Percentiles rank a stretch among this genome's conserved stretches.
Evolutionary conservation across 768 basidiomycete genomes (phyloP).

Genomic region (Termitomyces sp.): DNA sequence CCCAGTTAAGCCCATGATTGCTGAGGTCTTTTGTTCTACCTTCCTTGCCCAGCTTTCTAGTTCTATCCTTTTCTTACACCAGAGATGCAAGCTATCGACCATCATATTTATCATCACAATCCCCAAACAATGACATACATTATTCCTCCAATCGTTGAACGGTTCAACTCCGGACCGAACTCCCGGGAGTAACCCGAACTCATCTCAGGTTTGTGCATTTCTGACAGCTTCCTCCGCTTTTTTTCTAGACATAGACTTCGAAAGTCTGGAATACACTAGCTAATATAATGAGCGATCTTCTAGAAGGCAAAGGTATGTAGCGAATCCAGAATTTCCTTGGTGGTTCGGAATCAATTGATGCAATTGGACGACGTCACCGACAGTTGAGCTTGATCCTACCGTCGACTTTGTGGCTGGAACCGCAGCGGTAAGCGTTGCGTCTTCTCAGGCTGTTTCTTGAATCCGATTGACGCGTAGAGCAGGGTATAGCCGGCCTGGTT

Average conservation of each 20-base stretch:
- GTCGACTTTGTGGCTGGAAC: slow-evolving; percentile 82
- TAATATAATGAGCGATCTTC: background rate
- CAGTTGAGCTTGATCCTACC: slow-evolving; percentile 47
- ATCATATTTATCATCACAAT: too few relatives aligned
- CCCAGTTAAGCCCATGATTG: background rate
- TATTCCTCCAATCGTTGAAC: too few relatives aligned
- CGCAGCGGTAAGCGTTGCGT: slow-evolving; percentile 34
- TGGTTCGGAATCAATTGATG: background rate
- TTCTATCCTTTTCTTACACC: too few relatives aligned
- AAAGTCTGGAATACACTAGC: background rate
- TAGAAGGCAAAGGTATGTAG: slow-evolving; percentile 4
- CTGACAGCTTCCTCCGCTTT: background rate
- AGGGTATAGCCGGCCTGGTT: slow-evolving; percentile 64
- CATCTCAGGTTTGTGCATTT: background rate
- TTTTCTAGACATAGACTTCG: background rate
- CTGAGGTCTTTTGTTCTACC: too few relatives aligned
- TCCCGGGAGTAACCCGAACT: background rate
- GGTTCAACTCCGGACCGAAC: background rate
- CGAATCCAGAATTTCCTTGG: background rate
- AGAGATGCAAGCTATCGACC: too few relatives aligned
- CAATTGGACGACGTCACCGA: background rate
- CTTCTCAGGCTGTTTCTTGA: background rate
- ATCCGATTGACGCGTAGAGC: background rate
- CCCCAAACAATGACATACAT: too few relatives aligned
- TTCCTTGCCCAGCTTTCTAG: too few relatives aligned